Conservation (phyloP, 495 filamentous ascomycete genomes). For the Jackrogersella multiformis region DNA sequence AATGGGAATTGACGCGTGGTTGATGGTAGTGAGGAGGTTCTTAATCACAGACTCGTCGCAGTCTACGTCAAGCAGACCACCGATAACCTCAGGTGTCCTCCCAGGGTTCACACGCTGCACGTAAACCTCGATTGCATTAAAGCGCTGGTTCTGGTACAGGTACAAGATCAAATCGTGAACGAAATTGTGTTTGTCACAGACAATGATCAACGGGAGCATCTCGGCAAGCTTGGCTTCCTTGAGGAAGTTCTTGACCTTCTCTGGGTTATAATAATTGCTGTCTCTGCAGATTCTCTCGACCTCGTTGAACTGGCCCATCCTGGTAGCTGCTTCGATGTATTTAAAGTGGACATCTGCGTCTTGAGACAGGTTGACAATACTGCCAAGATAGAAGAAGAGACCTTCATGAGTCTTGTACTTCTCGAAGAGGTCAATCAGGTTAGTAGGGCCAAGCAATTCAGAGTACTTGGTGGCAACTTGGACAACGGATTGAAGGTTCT, state of each 20-base stretch:
- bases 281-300: constrained; percentile 98
- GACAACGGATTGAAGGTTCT: constrained; percentile 93
- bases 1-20: constrained; percentile 86
- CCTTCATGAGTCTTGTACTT: constrained; percentile 97
- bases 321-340: constrained; percentile 97
- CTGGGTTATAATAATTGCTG: constrained; percentile 90
- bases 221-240: constrained; percentile 94
- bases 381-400: constrained; percentile 97
- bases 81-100: constrained; percentile 93
- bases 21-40: constrained; percentile 86
- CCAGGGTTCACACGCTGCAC: constrained; percentile 98
- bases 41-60: constrained; percentile 97
- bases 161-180: constrained; percentile 97
- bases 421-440: constrained; percentile 92
- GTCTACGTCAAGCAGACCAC: constrained; percentile 95
- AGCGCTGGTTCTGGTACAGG: constrained; percentile 99
- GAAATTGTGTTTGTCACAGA: constrained; percentile 98
- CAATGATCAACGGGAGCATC: constrained; percentile 95
- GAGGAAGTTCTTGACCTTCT: constrained; percentile 99
- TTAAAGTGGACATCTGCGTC: constrained; percentile 98
- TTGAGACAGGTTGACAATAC: constrained; percentile 96
- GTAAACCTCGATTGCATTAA: constrained; percentile 99
- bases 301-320: constrained; percentile 89
- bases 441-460: constrained; percentile 89
- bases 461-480: constrained; percentile 98